Percentiles rank a stretch among this genome's conserved stretches.
phyloP scores from a whole-genome alignment of 352 stramenopile species.

The Saprolegnia diclina region DNA sequence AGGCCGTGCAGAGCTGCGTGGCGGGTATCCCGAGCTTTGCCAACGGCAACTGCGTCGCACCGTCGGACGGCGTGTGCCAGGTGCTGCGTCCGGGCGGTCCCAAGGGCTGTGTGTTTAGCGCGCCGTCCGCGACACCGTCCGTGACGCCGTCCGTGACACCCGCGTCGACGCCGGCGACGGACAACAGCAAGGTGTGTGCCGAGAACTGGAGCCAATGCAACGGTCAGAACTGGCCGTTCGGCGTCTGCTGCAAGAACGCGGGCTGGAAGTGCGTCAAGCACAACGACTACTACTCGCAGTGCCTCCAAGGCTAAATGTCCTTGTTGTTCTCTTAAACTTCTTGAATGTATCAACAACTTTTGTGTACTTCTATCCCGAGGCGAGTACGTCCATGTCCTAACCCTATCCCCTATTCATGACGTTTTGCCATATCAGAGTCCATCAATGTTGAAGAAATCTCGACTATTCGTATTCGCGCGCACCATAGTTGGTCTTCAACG shows the following conservation, averaged over 20 bases:
- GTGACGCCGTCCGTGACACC: not conserved
- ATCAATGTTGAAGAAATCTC: no score
- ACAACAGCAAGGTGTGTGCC: not conserved
- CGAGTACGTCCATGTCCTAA: no score
- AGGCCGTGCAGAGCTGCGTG: slow-evolving; percentile 34
- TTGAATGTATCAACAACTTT: no score
- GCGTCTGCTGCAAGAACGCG: slow-evolving; percentile 15
- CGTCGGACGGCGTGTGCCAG: slow-evolving; percentile 38
- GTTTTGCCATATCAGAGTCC: no score
- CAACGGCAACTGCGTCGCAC: slow-evolving; percentile 32
- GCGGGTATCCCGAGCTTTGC: slow-evolving; percentile 28
- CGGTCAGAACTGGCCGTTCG: slow-evolving; percentile 25
- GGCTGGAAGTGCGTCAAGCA: slow-evolving; percentile 21
- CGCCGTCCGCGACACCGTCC: not conserved
- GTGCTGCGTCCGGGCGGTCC: slow-evolving; percentile 18
- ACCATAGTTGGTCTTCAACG: not conserved
- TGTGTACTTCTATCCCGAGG: no score
- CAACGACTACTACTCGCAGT: slow-evolving; percentile 26
- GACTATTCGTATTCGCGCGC: not conserved
- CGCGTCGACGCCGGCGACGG: not conserved
- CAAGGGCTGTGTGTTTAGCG: slow-evolving; percentile 39
- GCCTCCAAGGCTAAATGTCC: slow-evolving; percentile 11
- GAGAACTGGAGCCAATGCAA: slow-evolving; percentile 27
- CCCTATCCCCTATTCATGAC: no score
- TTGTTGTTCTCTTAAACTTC: no score